These are phyloP conservation scores for Xerocomellus chrysenteron DNA, from an alignment of 768 basidiomycete species.

Conservation along the genomic window DNA sequence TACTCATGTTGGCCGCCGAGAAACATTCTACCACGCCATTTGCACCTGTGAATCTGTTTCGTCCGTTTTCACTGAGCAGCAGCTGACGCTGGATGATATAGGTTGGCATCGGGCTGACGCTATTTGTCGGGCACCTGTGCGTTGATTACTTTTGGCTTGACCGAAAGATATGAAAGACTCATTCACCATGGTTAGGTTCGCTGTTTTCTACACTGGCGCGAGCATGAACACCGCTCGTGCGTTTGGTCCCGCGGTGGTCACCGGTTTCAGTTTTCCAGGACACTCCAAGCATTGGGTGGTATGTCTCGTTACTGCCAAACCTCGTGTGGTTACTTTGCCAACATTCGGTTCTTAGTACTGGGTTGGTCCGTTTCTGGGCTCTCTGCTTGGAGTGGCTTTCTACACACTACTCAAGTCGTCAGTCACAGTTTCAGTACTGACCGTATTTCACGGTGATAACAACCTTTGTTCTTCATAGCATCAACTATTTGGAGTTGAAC, in stretches of 20 bases:
- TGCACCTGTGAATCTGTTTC: constrained; percentile 49
- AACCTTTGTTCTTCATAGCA: constrained; percentile 10
- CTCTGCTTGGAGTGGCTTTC: constrained; percentile 55
- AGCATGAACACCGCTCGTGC: constrained; percentile 68
- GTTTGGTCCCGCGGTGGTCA: constrained; percentile 68
- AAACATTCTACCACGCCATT: constrained; percentile 66
- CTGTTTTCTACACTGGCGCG: constrained; percentile 62
- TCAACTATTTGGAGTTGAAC: constrained; percentile 30
- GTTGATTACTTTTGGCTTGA: constrained; percentile 13
- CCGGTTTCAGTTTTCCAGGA: constrained; percentile 46
- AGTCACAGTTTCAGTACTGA: constrained; percentile 13
- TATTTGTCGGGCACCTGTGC: constrained; percentile 63
- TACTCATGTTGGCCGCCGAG: constrained; percentile 74
- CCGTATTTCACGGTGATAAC: constrained; percentile 1
- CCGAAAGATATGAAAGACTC: neutral
- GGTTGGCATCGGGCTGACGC: constrained; percentile 65
- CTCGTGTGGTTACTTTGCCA: neutral
- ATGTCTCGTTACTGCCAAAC: constrained; percentile 20
- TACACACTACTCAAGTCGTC: constrained; percentile 58
- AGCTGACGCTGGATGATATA: constrained; percentile 19
- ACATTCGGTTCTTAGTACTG: constrained; percentile 49
- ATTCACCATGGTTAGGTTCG: constrained; percentile 41
- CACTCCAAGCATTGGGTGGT: constrained; percentile 60
- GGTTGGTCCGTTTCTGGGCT: constrained; percentile 69
- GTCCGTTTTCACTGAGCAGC: neutral